Base-by-base conservation (phyloP, 2,329 filamentous ascomycete genomes). In the Fusarium dlaminii region DNA sequence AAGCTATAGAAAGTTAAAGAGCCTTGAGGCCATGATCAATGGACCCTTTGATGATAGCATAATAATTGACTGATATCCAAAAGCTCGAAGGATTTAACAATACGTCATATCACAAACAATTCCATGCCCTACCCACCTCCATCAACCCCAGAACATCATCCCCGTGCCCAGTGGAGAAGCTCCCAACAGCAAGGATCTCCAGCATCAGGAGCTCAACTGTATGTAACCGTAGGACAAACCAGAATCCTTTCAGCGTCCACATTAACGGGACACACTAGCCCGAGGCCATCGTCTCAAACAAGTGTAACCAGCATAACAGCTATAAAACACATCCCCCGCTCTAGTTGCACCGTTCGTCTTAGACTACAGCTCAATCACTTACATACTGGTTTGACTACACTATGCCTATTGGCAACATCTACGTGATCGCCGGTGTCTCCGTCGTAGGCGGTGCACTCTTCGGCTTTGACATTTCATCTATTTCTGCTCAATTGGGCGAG, bases 401-500 rank as follows among this genome's bases (percentile, higher is more conserved):
- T 6, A 74, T 75, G 72, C 63, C 72, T 22, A 74, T 77, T 49
- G 75, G 75, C 66, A 77, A 77, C 14, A 75, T 77, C 32, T 78
- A 77, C 59, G 75, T 72, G 42, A 77, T 77, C 45, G 75, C 75
- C 11, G 75, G 69, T 39, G 73, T 73, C 48, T 49, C 75, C 30
- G 75, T 77, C 18, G 64, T 77, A 13, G 75, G 75, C 37, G 75
- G 75, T 20, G 75, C 75, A 56, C 75, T 77, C 9, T 77, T 77
- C 61, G 75, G 75, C 30, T 77, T 77, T 24, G 75, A 77, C 6
- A 77, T 77, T 42, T 77, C 75, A 11, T 77, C 75, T 5, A 69
- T 77, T 4, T 77, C 75, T 22, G 75, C 75, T 17, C 75, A 77
- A 11, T 57, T 78, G 36, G 79, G 79, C 51, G 80, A 81, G 73